Conservation (phyloP, 129 eudicot species). For the Centrapalus pauciflorus region DNA sequence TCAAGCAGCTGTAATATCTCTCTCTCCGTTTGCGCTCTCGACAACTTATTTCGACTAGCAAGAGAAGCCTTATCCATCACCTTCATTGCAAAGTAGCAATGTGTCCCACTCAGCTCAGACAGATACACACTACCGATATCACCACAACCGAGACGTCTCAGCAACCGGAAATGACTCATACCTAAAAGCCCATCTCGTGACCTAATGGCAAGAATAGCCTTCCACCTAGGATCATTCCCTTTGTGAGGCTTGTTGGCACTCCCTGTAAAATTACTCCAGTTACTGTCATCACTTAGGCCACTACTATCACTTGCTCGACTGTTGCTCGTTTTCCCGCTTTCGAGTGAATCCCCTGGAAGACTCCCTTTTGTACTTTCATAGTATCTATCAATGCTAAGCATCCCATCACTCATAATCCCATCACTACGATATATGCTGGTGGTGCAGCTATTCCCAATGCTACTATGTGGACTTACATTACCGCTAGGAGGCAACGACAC, state of each 20-base stretch:
- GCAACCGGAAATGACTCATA: constrained; percentile 75
- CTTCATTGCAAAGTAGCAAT: constrained; percentile 84
- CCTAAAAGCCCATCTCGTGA: constrained; percentile 69
- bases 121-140: constrained; percentile 84
- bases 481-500: constrained; percentile 85
- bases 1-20: constrained; percentile 83
- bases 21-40: constrained; percentile 72
- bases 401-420: constrained; percentile 55
- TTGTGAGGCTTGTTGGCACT: constrained; percentile 84
- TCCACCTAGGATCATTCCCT: constrained; percentile 93
- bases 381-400: constrained; percentile 60
- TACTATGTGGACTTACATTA: constrained; percentile 70
- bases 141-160: constrained; percentile 73
- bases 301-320: constrained; percentile 91
- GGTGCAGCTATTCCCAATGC: constrained; percentile 31
- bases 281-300: constrained; percentile 82
- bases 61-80: constrained; percentile 86
- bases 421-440: too few relatives aligned
- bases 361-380: constrained; percentile 58
- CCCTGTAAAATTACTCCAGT: constrained; percentile 77
- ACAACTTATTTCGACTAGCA: constrained; percentile 65
- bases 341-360: constrained; percentile 60
- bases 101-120: constrained; percentile 71
- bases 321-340: constrained; percentile 68
- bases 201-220: constrained; percentile 69